Evolutionary conservation across 805 yeast species (phyloP).

Genomic region (Sugiyamaella americana): DNA sequence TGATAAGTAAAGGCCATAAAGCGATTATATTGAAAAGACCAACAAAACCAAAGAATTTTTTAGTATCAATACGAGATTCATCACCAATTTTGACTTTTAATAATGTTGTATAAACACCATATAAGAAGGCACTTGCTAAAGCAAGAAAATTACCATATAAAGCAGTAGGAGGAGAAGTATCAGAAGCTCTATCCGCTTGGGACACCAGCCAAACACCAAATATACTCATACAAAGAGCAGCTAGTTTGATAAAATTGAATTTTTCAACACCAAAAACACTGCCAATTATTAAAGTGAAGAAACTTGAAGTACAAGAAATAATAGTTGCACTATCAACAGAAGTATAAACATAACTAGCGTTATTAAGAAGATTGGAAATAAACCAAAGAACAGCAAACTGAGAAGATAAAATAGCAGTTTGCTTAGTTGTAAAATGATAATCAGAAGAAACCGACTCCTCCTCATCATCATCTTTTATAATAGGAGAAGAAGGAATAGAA

Average conservation of each 20-base stretch:
- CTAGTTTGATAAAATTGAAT: slow-evolving; percentile 56
- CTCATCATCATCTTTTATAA: background rate
- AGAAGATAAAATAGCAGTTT: slow-evolving; percentile 67
- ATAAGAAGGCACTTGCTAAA: slow-evolving; percentile 76
- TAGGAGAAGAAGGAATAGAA: background rate
- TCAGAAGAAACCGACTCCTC: background rate
- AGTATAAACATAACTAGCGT: slow-evolving; percentile 81
- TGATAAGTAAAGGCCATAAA: slow-evolving; percentile 75
- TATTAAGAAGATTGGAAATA: slow-evolving; percentile 79
- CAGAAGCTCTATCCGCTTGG: slow-evolving; percentile 34
- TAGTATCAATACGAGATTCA: slow-evolving; percentile 75
- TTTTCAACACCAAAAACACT: slow-evolving; percentile 63
- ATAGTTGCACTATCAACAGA: slow-evolving; percentile 94
- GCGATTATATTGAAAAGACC: slow-evolving; percentile 72
- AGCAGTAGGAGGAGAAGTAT: slow-evolving; percentile 27
- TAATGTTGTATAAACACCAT: slow-evolving; percentile 85
- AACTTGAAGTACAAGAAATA: slow-evolving; percentile 83
- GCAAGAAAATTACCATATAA: slow-evolving; percentile 71
- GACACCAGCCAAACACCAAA: slow-evolving; percentile 79
- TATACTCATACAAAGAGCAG: slow-evolving; percentile 66
- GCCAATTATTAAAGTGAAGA: slow-evolving; percentile 85
- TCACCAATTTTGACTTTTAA: slow-evolving; percentile 65
- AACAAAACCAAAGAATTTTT: slow-evolving; percentile 89
- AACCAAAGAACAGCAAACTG: slow-evolving; percentile 90
- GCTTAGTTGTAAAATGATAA: slow-evolving; percentile 25